These are phyloP conservation scores for Strobilomyces confusus DNA, from an alignment of 768 basidiomycete genomes.

Conservation along the genomic window DNA sequence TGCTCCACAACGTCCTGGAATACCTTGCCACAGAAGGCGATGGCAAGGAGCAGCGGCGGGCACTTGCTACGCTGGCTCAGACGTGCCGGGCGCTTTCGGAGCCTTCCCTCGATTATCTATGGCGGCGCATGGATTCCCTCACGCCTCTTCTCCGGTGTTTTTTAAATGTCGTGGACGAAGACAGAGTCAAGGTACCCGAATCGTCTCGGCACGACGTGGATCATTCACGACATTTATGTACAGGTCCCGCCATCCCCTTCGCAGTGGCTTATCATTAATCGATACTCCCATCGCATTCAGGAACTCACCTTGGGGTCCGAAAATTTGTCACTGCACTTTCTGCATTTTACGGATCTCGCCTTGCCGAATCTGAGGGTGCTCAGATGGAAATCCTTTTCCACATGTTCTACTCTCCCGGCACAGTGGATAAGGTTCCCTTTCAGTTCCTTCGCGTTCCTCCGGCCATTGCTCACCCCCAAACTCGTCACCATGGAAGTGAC, in stretches of 20 bases:
- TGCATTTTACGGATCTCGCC: neutral
- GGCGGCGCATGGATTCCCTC: neutral
- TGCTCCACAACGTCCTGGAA: neutral
- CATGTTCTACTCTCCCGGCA: neutral
- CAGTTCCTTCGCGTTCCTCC: neutral
- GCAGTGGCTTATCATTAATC: neutral
- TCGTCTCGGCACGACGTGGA: neutral
- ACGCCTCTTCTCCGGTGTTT: neutral
- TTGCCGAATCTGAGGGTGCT: neutral
- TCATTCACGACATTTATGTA: neutral
- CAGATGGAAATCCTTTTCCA: neutral
- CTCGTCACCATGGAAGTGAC: neutral
- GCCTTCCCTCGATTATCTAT: neutral
- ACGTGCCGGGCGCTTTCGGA: neutral
- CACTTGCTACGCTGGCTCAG: neutral
- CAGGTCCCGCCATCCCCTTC: neutral
- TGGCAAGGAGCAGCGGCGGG: neutral
- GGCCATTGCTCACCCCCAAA: neutral
- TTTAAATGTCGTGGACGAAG: neutral
- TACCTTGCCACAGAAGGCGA: neutral
- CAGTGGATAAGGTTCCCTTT: neutral
- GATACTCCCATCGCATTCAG: neutral
- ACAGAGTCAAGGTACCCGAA: neutral
- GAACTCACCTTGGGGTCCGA: neutral
- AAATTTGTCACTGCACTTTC: neutral